Evolutionary conservation across 2,329 filamentous ascomycete genomes (phyloP).

Genomic region (Blastomyces silverae): DNA sequence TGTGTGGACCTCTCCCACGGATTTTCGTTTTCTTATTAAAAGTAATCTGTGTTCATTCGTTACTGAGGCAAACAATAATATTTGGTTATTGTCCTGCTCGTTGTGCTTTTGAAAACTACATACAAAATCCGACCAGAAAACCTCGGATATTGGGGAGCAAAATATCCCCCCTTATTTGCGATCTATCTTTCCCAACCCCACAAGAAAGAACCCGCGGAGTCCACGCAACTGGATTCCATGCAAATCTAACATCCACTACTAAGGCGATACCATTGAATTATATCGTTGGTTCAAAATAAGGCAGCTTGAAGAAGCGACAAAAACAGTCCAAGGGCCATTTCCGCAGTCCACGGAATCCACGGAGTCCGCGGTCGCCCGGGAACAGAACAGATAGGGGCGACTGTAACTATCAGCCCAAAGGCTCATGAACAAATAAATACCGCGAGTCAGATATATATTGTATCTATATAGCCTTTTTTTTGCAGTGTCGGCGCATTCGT

Average conservation of each 20-base stretch:
- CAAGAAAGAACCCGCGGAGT: not conserved
- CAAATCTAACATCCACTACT: no score
- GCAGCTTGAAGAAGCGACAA: not conserved
- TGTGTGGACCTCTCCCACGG: not conserved
- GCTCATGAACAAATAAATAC: conserved; percentile 1
- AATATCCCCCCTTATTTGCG: not conserved
- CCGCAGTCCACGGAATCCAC: conserved; percentile 10
- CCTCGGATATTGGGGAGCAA: no score
- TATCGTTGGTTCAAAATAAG: not conserved
- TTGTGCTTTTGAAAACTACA: no score
- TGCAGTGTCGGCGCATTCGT: not conserved
- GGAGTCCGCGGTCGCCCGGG: conserved; percentile 2
- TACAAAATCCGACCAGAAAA: no score
- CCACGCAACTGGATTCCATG: not conserved
- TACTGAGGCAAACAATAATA: no score
- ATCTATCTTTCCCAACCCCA: no score
- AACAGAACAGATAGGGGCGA: not conserved
- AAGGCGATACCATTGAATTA: not conserved
- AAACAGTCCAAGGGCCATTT: not conserved
- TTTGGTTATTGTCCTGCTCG: not conserved
- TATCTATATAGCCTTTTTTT: not conserved
- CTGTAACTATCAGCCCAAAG: not conserved
- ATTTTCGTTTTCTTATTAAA: not conserved
- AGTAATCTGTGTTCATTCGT: not conserved
- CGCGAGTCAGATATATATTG: not conserved